A percentile compares a stretch with the other conserved stretches of the same genome.
These are phyloP conservation scores for Apiospora hydei DNA, from an alignment of 2,329 filamentous ascomycete species.

Conservation along the genomic window DNA sequence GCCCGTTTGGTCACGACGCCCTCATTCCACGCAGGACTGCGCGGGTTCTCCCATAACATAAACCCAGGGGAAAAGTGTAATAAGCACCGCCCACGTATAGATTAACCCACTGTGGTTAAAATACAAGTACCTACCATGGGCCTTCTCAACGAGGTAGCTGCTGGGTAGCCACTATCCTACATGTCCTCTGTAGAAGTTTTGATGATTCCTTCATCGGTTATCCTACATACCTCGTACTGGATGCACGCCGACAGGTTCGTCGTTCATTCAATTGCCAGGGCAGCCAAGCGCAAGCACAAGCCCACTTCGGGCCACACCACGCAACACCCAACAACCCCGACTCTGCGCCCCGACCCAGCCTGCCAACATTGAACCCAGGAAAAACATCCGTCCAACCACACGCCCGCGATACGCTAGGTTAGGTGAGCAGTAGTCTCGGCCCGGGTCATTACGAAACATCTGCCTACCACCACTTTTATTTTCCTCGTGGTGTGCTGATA, in stretches of 20 bases:
- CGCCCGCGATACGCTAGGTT: slow-evolving; percentile 18
- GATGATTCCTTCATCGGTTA: too few relatives aligned
- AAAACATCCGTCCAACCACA: slow-evolving; percentile 16
- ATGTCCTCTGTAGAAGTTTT: too few relatives aligned
- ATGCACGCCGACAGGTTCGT: neutral
- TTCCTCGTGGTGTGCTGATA: slow-evolving; percentile 11
- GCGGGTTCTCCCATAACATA: neutral
- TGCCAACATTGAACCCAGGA: neutral
- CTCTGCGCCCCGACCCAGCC: neutral
- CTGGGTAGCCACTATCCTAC: neutral
- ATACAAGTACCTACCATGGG: too few relatives aligned
- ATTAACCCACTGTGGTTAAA: neutral
- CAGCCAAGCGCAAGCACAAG: neutral
- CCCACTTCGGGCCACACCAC: slow-evolving; percentile 15
- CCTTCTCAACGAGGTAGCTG: neutral
- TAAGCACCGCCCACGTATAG: neutral
- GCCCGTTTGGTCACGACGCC: neutral
- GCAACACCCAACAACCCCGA: neutral
- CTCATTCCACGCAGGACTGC: neutral
- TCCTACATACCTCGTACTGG: neutral
- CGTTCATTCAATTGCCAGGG: slow-evolving; percentile 1
- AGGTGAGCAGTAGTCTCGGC: slow-evolving; percentile 13
- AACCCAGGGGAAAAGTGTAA: neutral
- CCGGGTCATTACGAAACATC: slow-evolving; percentile 15
- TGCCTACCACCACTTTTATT: slow-evolving; percentile 18